A percentile compares a stretch with the other conserved stretches of the same genome.
Evolutionary conservation across 495 filamentous ascomycete genomes (phyloP).

Genomic region (Penicillium riverlandense): DNA sequence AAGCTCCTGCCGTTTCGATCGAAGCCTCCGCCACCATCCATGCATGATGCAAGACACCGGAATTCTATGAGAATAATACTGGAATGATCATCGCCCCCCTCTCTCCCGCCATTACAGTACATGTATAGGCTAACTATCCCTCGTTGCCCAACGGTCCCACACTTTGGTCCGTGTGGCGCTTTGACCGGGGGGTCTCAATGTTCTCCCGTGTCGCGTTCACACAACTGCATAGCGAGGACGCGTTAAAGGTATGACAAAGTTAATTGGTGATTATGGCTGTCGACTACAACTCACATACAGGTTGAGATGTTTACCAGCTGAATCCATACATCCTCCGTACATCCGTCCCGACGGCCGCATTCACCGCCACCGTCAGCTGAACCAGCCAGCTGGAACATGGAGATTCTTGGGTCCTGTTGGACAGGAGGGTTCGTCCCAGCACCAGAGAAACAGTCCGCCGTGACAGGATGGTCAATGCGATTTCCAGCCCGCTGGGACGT

Average conservation of each 20-base stretch:
- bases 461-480: conserved; percentile 1
- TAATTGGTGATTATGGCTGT: too few species aligned
- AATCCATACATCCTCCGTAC: not conserved
- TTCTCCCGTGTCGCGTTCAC: not conserved
- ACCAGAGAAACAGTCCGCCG: not conserved
- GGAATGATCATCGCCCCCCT: too few species aligned
- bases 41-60: conserved; percentile 12
- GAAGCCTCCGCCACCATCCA: conserved; percentile 1
- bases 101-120: too few species aligned
- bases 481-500: not conserved
- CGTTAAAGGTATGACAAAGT: too few species aligned
- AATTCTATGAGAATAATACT: not conserved
- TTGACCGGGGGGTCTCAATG: too few species aligned
- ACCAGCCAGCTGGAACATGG: not conserved
- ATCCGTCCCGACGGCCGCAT: not conserved
- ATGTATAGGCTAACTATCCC: not conserved
- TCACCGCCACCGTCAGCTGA: not conserved
- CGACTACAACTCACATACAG: too few species aligned
- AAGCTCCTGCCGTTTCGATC: too few species aligned
- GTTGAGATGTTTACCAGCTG: too few species aligned
- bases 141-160: conserved; percentile 15
- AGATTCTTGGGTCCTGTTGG: not conserved
- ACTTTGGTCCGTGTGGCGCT: not conserved
- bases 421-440: conserved; percentile 4
- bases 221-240: too few species aligned